phyloP scores from a whole-genome alignment of 2,329 filamentous ascomycete species.

The Fusarium subglutinans region DNA sequence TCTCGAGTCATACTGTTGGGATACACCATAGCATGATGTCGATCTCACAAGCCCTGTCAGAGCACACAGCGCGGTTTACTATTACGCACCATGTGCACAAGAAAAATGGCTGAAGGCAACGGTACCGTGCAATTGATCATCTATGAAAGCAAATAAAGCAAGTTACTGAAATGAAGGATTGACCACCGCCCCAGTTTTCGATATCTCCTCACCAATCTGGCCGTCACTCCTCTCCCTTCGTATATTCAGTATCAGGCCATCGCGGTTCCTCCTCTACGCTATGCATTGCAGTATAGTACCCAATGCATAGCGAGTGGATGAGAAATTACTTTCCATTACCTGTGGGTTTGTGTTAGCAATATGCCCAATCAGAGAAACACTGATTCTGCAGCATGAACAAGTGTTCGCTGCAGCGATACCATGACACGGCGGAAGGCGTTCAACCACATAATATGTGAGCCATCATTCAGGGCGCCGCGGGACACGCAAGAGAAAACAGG shows the following conservation, averaged over 20 bases:
- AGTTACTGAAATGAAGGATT: background rate
- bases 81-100: conserved; percentile 1
- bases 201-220: background rate
- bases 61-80: conserved; percentile 20
- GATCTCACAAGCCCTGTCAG: conserved; percentile 4
- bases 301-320: background rate
- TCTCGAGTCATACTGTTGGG: background rate
- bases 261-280: background rate
- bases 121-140: conserved; percentile 21
- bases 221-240: background rate
- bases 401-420: conserved; percentile 11
- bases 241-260: background rate
- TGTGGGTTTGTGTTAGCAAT: conserved; percentile 13
- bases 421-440: conserved; percentile 8
- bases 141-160: background rate
- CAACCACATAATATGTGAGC: conserved; percentile 1
- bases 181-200: background rate
- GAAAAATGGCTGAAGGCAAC: conserved; percentile 1
- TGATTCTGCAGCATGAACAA: conserved; percentile 6
- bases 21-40: background rate
- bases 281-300: background rate
- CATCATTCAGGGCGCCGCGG: background rate
- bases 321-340: conserved; percentile 11
- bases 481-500: background rate
- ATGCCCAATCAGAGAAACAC: conserved; percentile 1